A percentile compares a stretch with the other conserved stretches of the same genome.
Conservation (phyloP, 768 basidiomycete genomes). For the Agrocybe pediades region DNA sequence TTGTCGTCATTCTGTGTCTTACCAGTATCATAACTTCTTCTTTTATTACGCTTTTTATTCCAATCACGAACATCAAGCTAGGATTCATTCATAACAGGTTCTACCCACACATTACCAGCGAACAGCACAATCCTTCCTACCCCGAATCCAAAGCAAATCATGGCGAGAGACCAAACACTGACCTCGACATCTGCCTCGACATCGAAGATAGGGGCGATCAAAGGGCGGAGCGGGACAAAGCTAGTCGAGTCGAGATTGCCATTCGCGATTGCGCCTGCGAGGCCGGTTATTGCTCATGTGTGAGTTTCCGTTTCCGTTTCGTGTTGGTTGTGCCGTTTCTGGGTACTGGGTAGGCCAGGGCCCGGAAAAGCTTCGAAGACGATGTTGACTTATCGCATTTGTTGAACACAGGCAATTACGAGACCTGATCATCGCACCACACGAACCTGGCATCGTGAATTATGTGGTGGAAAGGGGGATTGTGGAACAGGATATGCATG, state of each 20-base stretch:
- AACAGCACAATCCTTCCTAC: no score
- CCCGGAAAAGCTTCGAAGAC: no score
- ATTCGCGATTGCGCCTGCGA: slow-evolving; percentile 38
- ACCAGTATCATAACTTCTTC: no score
- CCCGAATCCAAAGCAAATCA: no score
- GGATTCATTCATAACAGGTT: no score
- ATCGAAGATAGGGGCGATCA: neutral
- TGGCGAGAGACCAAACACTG: neutral
- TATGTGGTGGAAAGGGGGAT: slow-evolving; percentile 55
- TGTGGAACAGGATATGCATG: slow-evolving; percentile 56
- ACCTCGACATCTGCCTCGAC: neutral
- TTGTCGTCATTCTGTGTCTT: no score
- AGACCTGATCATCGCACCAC: slow-evolving; percentile 74
- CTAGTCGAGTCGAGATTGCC: slow-evolving; percentile 43
- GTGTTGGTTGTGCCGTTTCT: no score
- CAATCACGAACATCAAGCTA: no score
- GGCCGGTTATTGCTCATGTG: slow-evolving; percentile 65
- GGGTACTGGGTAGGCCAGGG: neutral
- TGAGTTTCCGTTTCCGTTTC: no score
- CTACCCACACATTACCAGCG: no score
- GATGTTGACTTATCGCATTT: neutral
- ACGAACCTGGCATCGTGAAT: slow-evolving; percentile 62
- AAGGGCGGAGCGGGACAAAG: neutral
- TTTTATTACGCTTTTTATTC: no score
- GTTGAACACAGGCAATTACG: slow-evolving; percentile 59